Conservation (phyloP, 768 basidiomycete species). For the Cyathus striatus region DNA sequence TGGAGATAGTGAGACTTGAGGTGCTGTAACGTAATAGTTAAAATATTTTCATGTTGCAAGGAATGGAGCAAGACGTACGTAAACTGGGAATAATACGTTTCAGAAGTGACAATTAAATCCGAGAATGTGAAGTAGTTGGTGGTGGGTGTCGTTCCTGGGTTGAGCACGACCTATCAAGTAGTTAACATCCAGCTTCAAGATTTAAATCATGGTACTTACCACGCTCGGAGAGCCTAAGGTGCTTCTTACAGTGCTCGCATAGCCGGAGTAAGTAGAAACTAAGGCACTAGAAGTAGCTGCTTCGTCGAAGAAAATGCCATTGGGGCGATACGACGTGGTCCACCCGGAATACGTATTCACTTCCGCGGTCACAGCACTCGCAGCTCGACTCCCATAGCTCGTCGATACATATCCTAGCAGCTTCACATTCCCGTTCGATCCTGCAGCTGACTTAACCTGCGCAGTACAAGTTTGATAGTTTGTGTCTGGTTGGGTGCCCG, state of each 20-base stretch:
- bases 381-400: background rate
- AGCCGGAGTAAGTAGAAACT: constrained; percentile 18
- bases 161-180: constrained; percentile 11
- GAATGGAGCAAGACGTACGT: background rate
- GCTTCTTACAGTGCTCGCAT: constrained; percentile 8
- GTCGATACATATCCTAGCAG: background rate
- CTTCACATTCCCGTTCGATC: background rate
- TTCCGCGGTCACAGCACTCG: constrained; percentile 14
- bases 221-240: background rate
- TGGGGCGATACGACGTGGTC: constrained; percentile 18
- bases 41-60: background rate
- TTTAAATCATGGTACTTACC: background rate
- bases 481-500: constrained; percentile 18
- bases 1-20: constrained; percentile 12
- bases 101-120: constrained; percentile 22
- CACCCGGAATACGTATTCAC: constrained; percentile 24
- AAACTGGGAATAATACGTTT: constrained; percentile 14
- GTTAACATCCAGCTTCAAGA: background rate
- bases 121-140: constrained; percentile 20
- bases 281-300: constrained; percentile 10
- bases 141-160: constrained; percentile 16
- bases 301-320: constrained; percentile 33
- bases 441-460: constrained; percentile 3
- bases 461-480: constrained; percentile 23
- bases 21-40: constrained; percentile 9